Evolutionary conservation across 305 asterid genomes (phyloP), one percentile per base, ranked within the genome.

Genomic region (Fraxinus dipetala): DNA sequence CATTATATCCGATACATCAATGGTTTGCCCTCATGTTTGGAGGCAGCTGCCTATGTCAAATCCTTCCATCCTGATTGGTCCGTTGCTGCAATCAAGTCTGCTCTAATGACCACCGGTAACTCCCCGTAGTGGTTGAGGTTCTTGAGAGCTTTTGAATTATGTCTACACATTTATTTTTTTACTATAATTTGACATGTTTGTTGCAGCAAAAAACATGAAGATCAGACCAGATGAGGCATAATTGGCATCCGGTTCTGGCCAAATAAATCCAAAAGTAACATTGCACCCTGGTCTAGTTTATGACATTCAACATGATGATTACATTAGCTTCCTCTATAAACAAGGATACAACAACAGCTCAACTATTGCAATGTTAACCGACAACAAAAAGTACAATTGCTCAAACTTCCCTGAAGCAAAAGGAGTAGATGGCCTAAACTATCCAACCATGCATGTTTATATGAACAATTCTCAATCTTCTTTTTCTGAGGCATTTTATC

Each of bases 101-200:
- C 98, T 78, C 84, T 95, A 20, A 93, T 95, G 97, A 95, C 99
- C 77, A 93, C 97, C 1, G 88, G 98, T 93, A 84, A 54, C 3
- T 5, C 16, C 4, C 69, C 24, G 8, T 0, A 4, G 63, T 54
- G n/a, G 54, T 43, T 13, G n/a, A 10, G 54, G 59, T 14, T 72
- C 51, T 6, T 14, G 31, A 43, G 13, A 11, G 16, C 16, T 43
- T 10, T 43, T 43, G 16, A 8, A 43, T 10, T 43, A 10, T 43
- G 11, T 10, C 6, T 6, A 6, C 1, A 0, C 34, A 0, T n/a
- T 1, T 72, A 16, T 34, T 34, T 34, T 7, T 7, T 5, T 1
- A 34, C 5, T 6, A 35, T 35, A 28, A 24, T 9, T 36, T 31
- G 77, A 24, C 31, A 34, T 14, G 26, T 82, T 43, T 67, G 86